Conservation (phyloP, 1,139 yeast species). For the Zygoascus hellenicus region DNA sequence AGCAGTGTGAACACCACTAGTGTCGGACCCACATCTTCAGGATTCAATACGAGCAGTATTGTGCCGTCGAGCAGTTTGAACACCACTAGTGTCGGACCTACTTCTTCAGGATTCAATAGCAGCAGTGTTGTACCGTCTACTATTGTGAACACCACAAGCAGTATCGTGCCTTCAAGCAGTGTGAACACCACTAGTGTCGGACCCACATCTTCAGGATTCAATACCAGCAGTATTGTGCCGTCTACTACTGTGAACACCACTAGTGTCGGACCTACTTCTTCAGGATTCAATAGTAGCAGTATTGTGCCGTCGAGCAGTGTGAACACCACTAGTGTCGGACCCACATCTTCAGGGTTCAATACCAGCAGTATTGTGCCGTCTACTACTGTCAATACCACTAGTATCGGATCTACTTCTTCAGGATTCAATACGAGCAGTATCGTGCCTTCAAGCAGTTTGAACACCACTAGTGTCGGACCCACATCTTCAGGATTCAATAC, state of each 20-base stretch:
- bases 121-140: not conserved
- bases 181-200: not conserved
- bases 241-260: not conserved
- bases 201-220: not conserved
- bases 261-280: not conserved
- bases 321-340: not conserved
- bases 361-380: not conserved
- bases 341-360: not conserved
- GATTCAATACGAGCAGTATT: not conserved
- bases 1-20: not conserved
- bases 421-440: not conserved
- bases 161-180: not conserved
- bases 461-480: not conserved
- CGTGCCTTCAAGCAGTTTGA: not conserved
- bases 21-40: not conserved
- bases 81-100: not conserved
- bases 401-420: not conserved
- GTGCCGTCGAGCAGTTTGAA: not conserved
- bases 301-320: not conserved
- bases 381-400: conserved; percentile 2
- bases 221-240: not conserved
- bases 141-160: not conserved
- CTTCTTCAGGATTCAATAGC: not conserved
- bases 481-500: not conserved
- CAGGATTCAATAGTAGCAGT: not conserved